Evolutionary conservation across 2,329 filamentous ascomycete species (phyloP), one percentile per base, ranked within the genome.

Genomic region (Dothideomycetidae sp.): DNA sequence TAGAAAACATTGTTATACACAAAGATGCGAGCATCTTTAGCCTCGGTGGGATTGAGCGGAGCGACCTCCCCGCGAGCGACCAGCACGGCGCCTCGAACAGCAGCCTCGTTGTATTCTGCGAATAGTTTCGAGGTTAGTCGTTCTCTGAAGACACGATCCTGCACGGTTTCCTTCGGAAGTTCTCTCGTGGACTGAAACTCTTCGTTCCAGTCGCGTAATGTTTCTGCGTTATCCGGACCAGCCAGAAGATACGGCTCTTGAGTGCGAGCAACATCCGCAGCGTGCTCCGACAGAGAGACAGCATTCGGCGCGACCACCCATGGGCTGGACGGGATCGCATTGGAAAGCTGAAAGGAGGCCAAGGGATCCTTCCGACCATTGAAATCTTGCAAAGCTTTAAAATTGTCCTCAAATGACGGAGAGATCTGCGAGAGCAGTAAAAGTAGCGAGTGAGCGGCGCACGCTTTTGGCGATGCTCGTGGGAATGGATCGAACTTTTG

Each of bases 1-100:
- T 93, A 98, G 67, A 98, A 98, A 48, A 98, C 85, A 61, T 98
- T 98, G 68, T 96, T 96, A 67, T 96, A 94, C 15, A 98, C 88
- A 53, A 93, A 98, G 47, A 98, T 98, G 58, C 98, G 90, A 3
- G 90, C 90, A 57, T 98, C 88, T 48, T 71, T 75, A 45, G 71
- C 77, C 62, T 98, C 90, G 0, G 88, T 96, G 5, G 90, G 92
- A 63, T 98, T 98, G 38, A 98, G 64, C 5, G 90, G 84, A 13
- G 85, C 78, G 45, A 98, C 81, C 58, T 98, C 90, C 37, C 90
- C 90, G 40, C 83, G 74, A 15, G 86, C 88, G 37, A 98, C 88
- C 48, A 96, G 67, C 31, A 94, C 81, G 19, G 90, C 88, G 44
- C 90, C 90, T 44, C 84, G 77, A 29, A 85, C 81, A 39, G 92